Base-by-base conservation (phyloP, 305 asterid species). In the Plantago rigida region DNA sequence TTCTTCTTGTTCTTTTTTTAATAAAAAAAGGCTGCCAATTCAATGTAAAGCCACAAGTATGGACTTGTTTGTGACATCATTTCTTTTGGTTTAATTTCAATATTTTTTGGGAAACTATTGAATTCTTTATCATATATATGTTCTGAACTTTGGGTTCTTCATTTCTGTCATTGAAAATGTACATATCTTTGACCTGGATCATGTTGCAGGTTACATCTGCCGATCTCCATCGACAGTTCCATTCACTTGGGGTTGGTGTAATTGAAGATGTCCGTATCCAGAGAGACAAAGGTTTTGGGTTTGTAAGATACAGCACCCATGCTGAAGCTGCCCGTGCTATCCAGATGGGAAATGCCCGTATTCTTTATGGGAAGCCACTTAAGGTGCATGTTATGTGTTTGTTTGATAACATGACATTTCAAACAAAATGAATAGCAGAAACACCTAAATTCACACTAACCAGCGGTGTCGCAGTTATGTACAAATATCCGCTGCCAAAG, bases 301-400 rank as follows among this genome's bases (percentile, higher is more conserved):
- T 83, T 56, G 74, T 83, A 51, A 71, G 87, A 54, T 83, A 77
- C 72, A 76, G 77, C 64, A 78, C 69, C 50, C 86, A 83, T 69
- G 81, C 77, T 48, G 89, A 78, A 68, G 86, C 89, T 50, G 84
- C 84, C 55, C 77, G 67, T 63, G 89, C 86, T 13, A 83, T 83
- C 63, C 82, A 77, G 61, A 47, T 78, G 63, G 86, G 86, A 55
- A 80, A 83, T 69, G 64, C 78, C 15, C 77, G 63, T 45, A 52
- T 68, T 56, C 72, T 83, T 42, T 77, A 59, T 34, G 81, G 84
- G 67, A 80, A 77, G 57, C 77, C 71, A 42, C 69, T 82, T 31
- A 82, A 82, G 89, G 89, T 82, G 3, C 9, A 36, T 36, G 9
- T 7, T 36, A 5, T 36, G 42, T 36, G 42, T 36, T 5, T 36